Evolutionary conservation across 768 basidiomycete species (phyloP).

Genomic region (Boletus tylopilopsis): DNA sequence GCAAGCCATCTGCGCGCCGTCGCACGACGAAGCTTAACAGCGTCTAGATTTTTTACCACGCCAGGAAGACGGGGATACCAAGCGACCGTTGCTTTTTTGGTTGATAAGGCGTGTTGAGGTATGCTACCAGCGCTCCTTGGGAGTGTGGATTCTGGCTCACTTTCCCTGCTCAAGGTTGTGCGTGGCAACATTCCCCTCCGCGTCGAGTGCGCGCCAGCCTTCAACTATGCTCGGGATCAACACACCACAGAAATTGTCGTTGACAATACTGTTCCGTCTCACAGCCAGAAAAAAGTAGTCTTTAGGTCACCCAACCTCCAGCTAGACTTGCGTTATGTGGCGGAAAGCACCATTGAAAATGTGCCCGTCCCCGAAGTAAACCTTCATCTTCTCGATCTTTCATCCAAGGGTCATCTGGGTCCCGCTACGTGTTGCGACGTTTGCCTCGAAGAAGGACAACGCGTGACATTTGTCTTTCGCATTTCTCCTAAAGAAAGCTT

Average conservation of each 20-base stretch:
- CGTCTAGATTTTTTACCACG: conserved; percentile 75
- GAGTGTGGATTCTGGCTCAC: background rate
- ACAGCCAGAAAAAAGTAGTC: conserved; percentile 51
- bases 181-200: conserved; percentile 77
- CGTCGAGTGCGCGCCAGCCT: conserved; percentile 93
- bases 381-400: conserved; percentile 61
- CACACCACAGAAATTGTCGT: conserved; percentile 62
- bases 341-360: conserved; percentile 52
- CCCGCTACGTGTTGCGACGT: conserved; percentile 56
- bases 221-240: conserved; percentile 82
- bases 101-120: conserved; percentile 79
- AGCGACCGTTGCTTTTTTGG: conserved; percentile 76
- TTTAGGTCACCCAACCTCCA: conserved; percentile 57
- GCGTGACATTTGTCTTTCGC: conserved; percentile 83
- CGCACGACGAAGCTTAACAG: conserved; percentile 4
- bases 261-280: conserved; percentile 42
- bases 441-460: conserved; percentile 76
- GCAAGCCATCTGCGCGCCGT: conserved; percentile 30
- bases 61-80: conserved; percentile 35
- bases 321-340: conserved; percentile 76
- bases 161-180: conserved; percentile 50
- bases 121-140: background rate
- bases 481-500: conserved; percentile 48
- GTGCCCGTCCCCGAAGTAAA: conserved; percentile 50
- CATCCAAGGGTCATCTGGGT: conserved; percentile 72